Conservation (phyloP, 768 basidiomycete species). For the Crassisporium funariophilum region DNA sequence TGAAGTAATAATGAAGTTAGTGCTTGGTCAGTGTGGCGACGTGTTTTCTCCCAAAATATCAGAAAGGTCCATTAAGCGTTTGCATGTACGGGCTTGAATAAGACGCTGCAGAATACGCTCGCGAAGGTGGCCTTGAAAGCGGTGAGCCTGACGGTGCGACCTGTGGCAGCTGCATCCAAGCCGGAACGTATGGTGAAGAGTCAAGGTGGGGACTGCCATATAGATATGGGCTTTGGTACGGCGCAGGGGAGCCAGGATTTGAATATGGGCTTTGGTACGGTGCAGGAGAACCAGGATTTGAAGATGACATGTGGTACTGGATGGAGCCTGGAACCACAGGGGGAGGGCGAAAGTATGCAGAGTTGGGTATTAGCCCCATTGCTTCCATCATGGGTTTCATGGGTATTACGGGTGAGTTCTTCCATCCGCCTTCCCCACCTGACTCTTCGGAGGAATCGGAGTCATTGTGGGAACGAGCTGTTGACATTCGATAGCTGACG, state of each 20-base stretch:
- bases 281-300: conserved; percentile 19
- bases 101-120: conserved; percentile 16
- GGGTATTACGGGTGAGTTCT: conserved; percentile 35
- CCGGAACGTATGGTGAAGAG: conserved; percentile 30
- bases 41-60: conserved; percentile 7
- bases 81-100: conserved; percentile 26
- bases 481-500: conserved; percentile 16
- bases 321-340: conserved; percentile 27
- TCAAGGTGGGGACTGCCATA: conserved; percentile 30
- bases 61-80: conserved; percentile 22
- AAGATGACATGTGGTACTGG: conserved; percentile 24
- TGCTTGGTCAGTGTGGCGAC: neutral
- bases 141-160: conserved; percentile 15
- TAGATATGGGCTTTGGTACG: conserved; percentile 28
- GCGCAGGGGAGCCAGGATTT: conserved; percentile 19
- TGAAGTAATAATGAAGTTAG: neutral
- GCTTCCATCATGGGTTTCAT: conserved; percentile 32
- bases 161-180: conserved; percentile 29
- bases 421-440: conserved; percentile 35
- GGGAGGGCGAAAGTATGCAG: conserved; percentile 18
- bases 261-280: conserved; percentile 26
- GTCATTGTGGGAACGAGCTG: conserved; percentile 16
- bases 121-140: conserved; percentile 21
- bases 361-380: conserved; percentile 26
- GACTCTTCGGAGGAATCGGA: conserved; percentile 24